phyloP scores from a whole-genome alignment of 2,329 filamentous ascomycete species.

The Byssothecium circinans region DNA sequence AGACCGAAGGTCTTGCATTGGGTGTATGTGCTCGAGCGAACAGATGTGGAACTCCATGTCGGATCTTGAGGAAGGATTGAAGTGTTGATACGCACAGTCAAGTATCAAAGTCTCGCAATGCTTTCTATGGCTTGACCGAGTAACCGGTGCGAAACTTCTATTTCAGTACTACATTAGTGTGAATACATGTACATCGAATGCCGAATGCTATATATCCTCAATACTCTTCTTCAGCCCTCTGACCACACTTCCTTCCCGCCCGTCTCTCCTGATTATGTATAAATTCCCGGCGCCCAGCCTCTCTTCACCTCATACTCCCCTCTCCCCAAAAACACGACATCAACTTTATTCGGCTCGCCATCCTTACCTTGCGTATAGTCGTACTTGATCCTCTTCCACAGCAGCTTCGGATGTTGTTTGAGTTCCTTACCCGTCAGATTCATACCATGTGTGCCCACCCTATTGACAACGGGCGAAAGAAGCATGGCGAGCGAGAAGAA shows the following conservation, averaged over 20 bases:
- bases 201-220: not conserved
- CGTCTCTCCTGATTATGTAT: slow-evolving; percentile 20
- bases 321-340: slow-evolving; percentile 30
- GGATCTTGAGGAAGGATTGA: no score
- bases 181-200: no score
- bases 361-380: slow-evolving; percentile 30
- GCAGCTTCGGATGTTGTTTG: slow-evolving; percentile 26
- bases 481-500: slow-evolving; percentile 38
- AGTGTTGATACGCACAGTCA: no score
- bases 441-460: slow-evolving; percentile 27
- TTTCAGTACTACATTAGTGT: no score
- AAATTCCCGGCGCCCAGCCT: slow-evolving; percentile 33
- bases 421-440: slow-evolving; percentile 34
- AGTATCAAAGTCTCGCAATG: no score
- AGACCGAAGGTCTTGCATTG: slow-evolving; percentile 42
- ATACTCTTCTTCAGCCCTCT: not conserved
- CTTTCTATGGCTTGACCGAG: no score
- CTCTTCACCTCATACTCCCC: slow-evolving; percentile 25
- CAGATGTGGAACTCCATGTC: slow-evolving; percentile 27
- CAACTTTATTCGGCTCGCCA: slow-evolving; percentile 31
- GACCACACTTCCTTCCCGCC: not conserved
- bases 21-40: slow-evolving; percentile 45
- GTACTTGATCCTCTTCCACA: slow-evolving; percentile 33
- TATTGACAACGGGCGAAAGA: slow-evolving; percentile 29
- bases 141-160: no score